Evolutionary conservation across 2,329 filamentous ascomycete genomes (phyloP), one percentile per base, ranked within the genome.

Genomic region (Ophiocordyceps sinensis): DNA sequence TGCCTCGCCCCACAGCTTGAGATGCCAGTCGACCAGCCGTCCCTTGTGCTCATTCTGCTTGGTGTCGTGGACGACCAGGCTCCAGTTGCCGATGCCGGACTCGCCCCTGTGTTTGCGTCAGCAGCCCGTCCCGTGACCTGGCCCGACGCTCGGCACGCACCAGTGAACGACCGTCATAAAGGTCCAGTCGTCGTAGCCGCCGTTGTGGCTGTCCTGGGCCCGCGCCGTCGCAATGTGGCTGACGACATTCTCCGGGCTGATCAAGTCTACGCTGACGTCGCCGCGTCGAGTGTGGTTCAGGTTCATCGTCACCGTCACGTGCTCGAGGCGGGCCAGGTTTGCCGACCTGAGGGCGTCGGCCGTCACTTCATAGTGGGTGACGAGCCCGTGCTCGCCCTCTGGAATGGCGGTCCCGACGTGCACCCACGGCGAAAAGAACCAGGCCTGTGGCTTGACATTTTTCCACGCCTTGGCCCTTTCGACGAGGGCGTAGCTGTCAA

Each of bases 101-200:
- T 98, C 91, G 38, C 91, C 91, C 86, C 83, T 87, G 41, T 2
- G 11, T 7, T 15, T n/a, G 6, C n/a, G 13, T 44, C 15, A 41
- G 40, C 23, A 9, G 11, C 17, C 9, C 14, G 9, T n/a, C 32
- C 9, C 13, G 14, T 17, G 13, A 19, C 14, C 9, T 10, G 19
- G 28, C 6, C 4, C 1, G 19, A 26, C 10, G 4, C 23, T 26
- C 6, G n/a, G 28, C 17, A 62, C 79, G 62, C 71, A 87, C 84
- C 88, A 98, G 59, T 98, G 91, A 47, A 81, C 88, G 31, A 98
- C 91, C 46, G 82, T 93, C 91, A 98, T 98, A 54, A 98, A 98
- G 0, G 89, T 96, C 91, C 91, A 98, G 63, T 96, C 86, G 31
- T 79, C 66, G 58, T 96, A 98, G 9, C 91, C 91, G 19, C 64